phyloP scores from a whole-genome alignment of 306 rosid genomes.

The Vachellia pachyceras region DNA sequence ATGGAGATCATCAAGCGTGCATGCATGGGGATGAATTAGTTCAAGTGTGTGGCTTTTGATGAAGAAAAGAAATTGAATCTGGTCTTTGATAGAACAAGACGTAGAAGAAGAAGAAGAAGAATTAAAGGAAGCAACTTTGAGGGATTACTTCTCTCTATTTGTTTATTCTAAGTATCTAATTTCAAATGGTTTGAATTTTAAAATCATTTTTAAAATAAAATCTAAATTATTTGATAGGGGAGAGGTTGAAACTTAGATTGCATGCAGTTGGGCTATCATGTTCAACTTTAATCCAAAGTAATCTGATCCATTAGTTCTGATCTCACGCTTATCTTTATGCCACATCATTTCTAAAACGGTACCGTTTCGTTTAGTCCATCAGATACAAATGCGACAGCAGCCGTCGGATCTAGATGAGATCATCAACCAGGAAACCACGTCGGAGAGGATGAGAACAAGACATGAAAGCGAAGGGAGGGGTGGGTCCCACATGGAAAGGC shows the following conservation, averaged over 20 bases:
- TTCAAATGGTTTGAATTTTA: neutral
- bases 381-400: neutral
- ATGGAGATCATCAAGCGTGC: neutral
- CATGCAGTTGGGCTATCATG: neutral
- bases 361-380: neutral
- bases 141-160: neutral
- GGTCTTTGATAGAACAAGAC: neutral
- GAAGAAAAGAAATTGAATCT: slow-evolving; percentile 11
- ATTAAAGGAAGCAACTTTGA: neutral
- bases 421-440: neutral
- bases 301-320: neutral
- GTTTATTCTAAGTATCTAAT: neutral
- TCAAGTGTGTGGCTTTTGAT: slow-evolving; percentile 32
- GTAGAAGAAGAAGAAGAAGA: no score
- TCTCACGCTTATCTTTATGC: neutral
- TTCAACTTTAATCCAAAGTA: neutral
- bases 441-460: neutral
- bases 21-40: slow-evolving; percentile 1
- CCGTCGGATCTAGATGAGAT: neutral
- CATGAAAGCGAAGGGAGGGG: neutral
- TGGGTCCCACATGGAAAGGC: slow-evolving; percentile 46
- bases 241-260: neutral
- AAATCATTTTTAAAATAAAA: neutral
- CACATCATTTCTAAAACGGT: neutral
- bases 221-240: neutral